Evolutionary conservation across 768 basidiomycete species (phyloP).

Genomic region (Agaricus bisporus): DNA sequence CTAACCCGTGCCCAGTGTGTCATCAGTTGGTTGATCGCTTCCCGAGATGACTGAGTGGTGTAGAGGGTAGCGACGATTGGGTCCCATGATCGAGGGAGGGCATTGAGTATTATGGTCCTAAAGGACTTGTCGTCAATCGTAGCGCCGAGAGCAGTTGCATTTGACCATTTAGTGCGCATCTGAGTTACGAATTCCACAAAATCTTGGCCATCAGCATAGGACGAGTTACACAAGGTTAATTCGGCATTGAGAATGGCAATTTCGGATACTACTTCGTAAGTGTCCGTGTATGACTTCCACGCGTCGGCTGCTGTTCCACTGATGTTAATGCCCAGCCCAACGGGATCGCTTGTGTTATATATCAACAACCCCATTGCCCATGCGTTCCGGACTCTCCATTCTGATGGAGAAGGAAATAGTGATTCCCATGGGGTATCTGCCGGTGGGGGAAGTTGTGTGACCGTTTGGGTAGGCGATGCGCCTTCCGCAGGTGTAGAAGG

Average conservation of each 20-base stretch:
- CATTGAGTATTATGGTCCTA: background rate
- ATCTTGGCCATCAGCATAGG: background rate
- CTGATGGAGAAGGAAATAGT: background rate
- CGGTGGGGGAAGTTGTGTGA: too few species aligned
- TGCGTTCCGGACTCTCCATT: background rate
- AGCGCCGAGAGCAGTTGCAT: background rate
- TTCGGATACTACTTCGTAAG: background rate
- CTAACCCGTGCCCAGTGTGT: background rate
- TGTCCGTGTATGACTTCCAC: background rate
- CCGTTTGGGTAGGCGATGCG: too few species aligned
- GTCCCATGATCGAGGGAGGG: background rate
- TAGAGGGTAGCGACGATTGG: background rate
- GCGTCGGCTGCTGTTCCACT: background rate
- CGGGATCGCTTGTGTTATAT: background rate
- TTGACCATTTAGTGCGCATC: background rate
- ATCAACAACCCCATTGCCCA: background rate
- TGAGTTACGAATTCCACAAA: background rate
- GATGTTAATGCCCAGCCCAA: background rate
- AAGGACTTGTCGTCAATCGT: background rate
- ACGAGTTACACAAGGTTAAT: background rate
- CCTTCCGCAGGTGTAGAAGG: too few species aligned
- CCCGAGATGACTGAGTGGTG: background rate
- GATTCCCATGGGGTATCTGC: too few species aligned
- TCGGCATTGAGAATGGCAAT: background rate
- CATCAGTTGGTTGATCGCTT: background rate